A percentile compares a stretch with the other conserved stretches of the same genome.
These are phyloP conservation scores for Uromyces viciae-fabae DNA, from an alignment of 1,284 basidiomycete species.

Conservation along the genomic window DNA sequence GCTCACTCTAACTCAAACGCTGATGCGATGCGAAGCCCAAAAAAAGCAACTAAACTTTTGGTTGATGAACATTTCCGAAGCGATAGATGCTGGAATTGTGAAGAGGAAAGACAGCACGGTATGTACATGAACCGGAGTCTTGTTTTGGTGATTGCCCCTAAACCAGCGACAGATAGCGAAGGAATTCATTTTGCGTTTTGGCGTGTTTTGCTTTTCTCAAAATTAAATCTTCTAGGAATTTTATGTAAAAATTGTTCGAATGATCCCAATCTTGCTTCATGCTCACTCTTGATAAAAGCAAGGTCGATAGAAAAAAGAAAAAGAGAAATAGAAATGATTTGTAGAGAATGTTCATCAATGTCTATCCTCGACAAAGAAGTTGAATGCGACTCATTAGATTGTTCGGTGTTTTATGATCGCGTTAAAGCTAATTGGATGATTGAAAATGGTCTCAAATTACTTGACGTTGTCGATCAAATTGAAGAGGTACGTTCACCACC, in stretches of 20 bases:
- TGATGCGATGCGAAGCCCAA: neutral
- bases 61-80: constrained; percentile 50
- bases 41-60: constrained; percentile 36
- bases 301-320: constrained; percentile 63
- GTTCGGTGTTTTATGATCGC: constrained; percentile 72
- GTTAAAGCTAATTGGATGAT: constrained; percentile 58
- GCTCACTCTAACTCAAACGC: neutral
- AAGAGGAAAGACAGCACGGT: constrained; percentile 43
- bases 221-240: neutral
- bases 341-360: constrained; percentile 65
- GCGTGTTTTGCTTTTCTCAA: neutral
- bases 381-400: constrained; percentile 76
- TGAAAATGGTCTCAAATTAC: neutral
- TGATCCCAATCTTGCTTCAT: constrained; percentile 63
- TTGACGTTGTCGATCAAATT: constrained; percentile 19
- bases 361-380: constrained; percentile 63
- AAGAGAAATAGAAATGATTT: constrained; percentile 60
- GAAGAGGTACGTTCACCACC: neutral
- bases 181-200: constrained; percentile 46
- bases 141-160: too few relatives aligned
- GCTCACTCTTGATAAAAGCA: constrained; percentile 63
- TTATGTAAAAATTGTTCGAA: constrained; percentile 66
- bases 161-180: too few relatives aligned
- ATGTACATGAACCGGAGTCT: constrained; percentile 19
- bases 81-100: constrained; percentile 50